Percentiles rank a stretch among this genome's conserved stretches.
Evolutionary conservation across 2,329 filamentous ascomycete species (phyloP).

Genomic region (Monilinia fructigena): DNA sequence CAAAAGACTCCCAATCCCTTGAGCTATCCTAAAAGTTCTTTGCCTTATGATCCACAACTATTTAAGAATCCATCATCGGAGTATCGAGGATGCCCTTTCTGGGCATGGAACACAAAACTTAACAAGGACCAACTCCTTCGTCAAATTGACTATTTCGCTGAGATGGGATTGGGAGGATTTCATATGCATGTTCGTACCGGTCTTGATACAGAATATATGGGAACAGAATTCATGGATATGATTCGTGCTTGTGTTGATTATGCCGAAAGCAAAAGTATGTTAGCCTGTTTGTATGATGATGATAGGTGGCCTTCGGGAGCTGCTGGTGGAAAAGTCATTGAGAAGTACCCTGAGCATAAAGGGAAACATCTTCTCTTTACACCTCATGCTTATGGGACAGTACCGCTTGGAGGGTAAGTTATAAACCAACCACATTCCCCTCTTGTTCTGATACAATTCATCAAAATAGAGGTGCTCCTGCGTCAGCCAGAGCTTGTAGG

Average conservation of each 20-base stretch:
- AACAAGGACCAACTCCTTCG: slow-evolving; percentile 36
- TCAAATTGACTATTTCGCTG: slow-evolving; percentile 39
- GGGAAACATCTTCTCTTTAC: slow-evolving; percentile 39
- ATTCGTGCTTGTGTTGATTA: slow-evolving; percentile 39
- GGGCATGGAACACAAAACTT: slow-evolving; percentile 40
- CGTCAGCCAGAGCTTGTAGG: slow-evolving; percentile 14
- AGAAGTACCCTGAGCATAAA: slow-evolving; percentile 36
- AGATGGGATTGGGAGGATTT: slow-evolving; percentile 41
- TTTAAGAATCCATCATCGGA: slow-evolving; percentile 39
- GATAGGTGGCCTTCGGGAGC: slow-evolving; percentile 40
- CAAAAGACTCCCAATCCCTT: slow-evolving; percentile 34
- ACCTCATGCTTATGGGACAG: slow-evolving; percentile 27
- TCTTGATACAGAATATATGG: slow-evolving; percentile 41
- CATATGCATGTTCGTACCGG: slow-evolving; percentile 40
- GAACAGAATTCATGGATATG: slow-evolving; percentile 39
- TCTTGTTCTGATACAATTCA: slow-evolving; percentile 11
- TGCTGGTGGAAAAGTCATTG: slow-evolving; percentile 38
- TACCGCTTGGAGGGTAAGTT: slow-evolving; percentile 15
- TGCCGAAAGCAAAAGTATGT: slow-evolving; percentile 39
- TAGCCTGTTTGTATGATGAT: slow-evolving; percentile 41
- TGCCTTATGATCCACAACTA: slow-evolving; percentile 34
- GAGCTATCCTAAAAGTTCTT: slow-evolving; percentile 37
- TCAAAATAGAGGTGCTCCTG: slow-evolving; percentile 18
- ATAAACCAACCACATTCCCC: not conserved
- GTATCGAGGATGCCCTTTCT: slow-evolving; percentile 40